These are phyloP conservation scores for Bryoerythrophyllum caledonicum DNA, from an alignment of 225 moss, liverwort and hornwort genomes.

Conservation along the genomic window DNA sequence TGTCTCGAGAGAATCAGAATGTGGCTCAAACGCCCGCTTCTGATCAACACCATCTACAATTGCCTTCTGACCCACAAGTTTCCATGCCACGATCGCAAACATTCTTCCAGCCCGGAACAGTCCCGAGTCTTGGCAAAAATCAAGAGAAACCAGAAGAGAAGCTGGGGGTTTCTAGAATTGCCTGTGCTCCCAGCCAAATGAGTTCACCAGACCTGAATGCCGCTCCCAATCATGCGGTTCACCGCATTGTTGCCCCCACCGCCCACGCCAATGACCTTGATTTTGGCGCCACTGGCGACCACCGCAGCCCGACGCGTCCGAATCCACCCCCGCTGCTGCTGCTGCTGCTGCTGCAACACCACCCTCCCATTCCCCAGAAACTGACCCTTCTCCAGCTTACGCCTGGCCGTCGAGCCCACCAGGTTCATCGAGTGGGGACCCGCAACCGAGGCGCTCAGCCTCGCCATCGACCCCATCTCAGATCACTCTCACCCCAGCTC, in stretches of 20 bases:
- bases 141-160: background rate
- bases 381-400: background rate
- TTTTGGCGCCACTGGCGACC: constrained; percentile 58
- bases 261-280: constrained; percentile 97
- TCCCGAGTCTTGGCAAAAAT: background rate
- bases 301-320: constrained; percentile 4
- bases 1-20: background rate
- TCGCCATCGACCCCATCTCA: background rate
- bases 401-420: constrained; percentile 15
- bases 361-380: constrained; percentile 29
- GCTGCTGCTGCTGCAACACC: background rate
- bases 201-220: constrained; percentile 67
- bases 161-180: background rate
- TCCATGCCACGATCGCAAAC: background rate
- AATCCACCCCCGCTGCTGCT: background rate
- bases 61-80: background rate
- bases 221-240: constrained; percentile 98
- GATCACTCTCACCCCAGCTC: background rate
- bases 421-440: no score
- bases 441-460: no score
- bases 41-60: background rate
- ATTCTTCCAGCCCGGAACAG: background rate
- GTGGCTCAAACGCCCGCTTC: background rate
- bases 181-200: background rate
- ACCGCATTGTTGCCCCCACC: constrained; percentile 98